Evolutionary conservation across 129 eudicot genomes (phyloP).

Genomic region (Pulicaria dysenterica): DNA sequence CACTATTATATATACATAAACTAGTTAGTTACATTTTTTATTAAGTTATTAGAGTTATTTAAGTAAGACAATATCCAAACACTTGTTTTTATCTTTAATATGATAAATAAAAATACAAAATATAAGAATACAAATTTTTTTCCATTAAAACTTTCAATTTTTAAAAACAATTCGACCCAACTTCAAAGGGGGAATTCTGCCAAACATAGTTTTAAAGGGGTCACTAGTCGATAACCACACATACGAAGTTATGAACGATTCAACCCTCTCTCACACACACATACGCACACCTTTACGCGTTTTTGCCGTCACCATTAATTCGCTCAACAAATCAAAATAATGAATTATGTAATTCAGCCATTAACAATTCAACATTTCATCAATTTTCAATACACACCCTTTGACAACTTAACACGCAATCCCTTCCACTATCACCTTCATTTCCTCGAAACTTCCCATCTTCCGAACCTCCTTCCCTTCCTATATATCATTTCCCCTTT

Average conservation of each 20-base stretch:
- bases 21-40: no score
- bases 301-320: conserved; percentile 41
- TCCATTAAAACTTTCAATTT: no score
- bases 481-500: background rate
- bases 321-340: conserved; percentile 32
- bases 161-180: no score
- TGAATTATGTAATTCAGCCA: background rate
- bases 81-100: no score
- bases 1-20: no score
- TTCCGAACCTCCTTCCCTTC: background rate
- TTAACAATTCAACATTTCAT: background rate
- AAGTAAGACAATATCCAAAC: no score
- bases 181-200: no score
- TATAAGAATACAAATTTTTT: no score
- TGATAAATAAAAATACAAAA: no score
- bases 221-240: conserved; percentile 11
- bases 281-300: conserved; percentile 52
- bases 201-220: conserved; percentile 19
- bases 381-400: conserved; percentile 27
- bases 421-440: background rate
- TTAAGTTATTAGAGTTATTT: no score
- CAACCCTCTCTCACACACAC: conserved; percentile 1
- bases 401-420: conserved; percentile 38
- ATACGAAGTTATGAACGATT: conserved; percentile 21
- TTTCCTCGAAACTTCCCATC: conserved; percentile 59